phyloP scores from a whole-genome alignment of 2,329 filamentous ascomycete genomes.

The Volutella citrinella region DNA sequence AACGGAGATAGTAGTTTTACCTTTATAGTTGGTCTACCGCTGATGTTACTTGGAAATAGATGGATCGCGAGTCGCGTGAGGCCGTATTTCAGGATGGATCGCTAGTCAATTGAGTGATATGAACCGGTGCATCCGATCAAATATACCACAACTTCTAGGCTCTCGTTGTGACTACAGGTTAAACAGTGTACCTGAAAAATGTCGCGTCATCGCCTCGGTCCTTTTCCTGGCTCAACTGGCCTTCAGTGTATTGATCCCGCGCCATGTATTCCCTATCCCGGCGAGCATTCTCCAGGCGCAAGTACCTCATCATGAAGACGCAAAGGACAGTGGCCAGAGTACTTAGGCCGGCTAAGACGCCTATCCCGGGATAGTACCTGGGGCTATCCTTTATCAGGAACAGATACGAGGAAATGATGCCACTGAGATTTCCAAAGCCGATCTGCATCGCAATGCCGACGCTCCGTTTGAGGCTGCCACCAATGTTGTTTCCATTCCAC shows the following conservation, averaged over 20 bases:
- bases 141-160: too few species aligned
- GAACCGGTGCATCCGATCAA: too few species aligned
- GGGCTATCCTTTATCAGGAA: slow-evolving; percentile 7
- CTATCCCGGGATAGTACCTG: slow-evolving; percentile 4
- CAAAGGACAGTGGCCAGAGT: slow-evolving; percentile 5
- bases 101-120: too few species aligned
- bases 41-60: too few species aligned
- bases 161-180: too few species aligned
- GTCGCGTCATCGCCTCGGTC: slow-evolving; percentile 7
- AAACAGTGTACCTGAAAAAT: slow-evolving; percentile 10
- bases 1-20: too few species aligned
- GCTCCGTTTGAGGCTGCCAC: slow-evolving; percentile 8
- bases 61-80: too few species aligned
- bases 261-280: slow-evolving; percentile 4
- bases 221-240: slow-evolving; percentile 1
- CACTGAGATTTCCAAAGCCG: slow-evolving; percentile 7
- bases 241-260: slow-evolving; percentile 3
- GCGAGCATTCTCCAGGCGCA: slow-evolving; percentile 8
- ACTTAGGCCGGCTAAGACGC: slow-evolving; percentile 3
- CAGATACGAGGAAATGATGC: slow-evolving; percentile 6
- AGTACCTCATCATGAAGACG: slow-evolving; percentile 5
- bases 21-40: too few species aligned
- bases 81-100: too few species aligned
- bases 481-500: slow-evolving; percentile 13
- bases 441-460: slow-evolving; percentile 12